Percentiles rank a stretch among this genome's conserved stretches.
Evolutionary conservation across 495 filamentous ascomycete genomes (phyloP).

Genomic region (Aspergillus wentii): DNA sequence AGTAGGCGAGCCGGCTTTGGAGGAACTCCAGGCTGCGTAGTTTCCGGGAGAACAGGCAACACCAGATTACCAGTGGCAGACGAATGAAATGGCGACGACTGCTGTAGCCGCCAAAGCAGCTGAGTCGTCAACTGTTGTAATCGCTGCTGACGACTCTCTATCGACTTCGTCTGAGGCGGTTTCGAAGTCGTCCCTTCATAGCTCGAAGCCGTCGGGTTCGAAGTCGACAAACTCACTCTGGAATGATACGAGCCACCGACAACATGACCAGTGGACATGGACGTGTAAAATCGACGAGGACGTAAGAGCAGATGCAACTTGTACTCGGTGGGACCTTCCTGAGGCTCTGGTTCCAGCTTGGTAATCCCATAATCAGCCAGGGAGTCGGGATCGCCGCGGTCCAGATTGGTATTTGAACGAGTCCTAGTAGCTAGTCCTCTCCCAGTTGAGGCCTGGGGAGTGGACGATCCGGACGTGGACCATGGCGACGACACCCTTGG

Average conservation of each 20-base stretch:
- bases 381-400: constrained; percentile 38
- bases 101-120: constrained; percentile 89
- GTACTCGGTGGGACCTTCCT: constrained; percentile 92
- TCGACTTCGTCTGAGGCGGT: constrained; percentile 25
- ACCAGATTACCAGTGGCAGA: constrained; percentile 67
- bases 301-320: constrained; percentile 90
- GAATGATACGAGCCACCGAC: constrained; percentile 58
- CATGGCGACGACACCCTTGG: constrained; percentile 87
- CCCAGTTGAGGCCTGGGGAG: constrained; percentile 23
- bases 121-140: constrained; percentile 91
- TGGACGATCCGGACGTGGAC: constrained; percentile 51
- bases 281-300: constrained; percentile 66
- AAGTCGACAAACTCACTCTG: constrained; percentile 22
- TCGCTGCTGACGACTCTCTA: constrained; percentile 66
- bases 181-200: constrained; percentile 18
- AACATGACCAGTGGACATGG: constrained; percentile 55
- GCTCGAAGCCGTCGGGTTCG: constrained; percentile 16
- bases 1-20: constrained; percentile 59
- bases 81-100: constrained; percentile 86
- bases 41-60: constrained; percentile 65
- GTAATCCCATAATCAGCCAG: constrained; percentile 67
- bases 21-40: constrained; percentile 46
- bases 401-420: constrained; percentile 19
- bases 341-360: constrained; percentile 83
- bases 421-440: constrained; percentile 19